phyloP scores from a whole-genome alignment of 2,329 filamentous ascomycete species.

The Pyrenochaeta sp. region DNA sequence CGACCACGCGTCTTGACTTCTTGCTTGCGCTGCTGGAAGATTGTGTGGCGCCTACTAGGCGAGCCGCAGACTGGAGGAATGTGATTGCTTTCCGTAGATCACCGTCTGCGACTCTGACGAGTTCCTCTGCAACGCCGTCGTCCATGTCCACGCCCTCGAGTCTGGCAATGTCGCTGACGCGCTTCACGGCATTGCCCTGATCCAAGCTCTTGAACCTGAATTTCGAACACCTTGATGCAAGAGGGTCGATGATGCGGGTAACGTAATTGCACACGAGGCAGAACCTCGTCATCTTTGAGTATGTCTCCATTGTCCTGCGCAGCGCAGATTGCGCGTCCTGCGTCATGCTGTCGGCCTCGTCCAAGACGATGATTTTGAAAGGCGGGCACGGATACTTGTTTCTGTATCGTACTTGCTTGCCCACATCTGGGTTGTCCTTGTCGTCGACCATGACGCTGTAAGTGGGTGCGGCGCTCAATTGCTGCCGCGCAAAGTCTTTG shows the following conservation, averaged over 20 bases:
- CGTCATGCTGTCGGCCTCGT: slow-evolving; percentile 99
- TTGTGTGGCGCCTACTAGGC: slow-evolving; percentile 73
- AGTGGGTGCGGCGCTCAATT: slow-evolving; percentile 81
- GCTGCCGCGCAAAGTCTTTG: slow-evolving; percentile 96
- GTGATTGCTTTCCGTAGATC: slow-evolving; percentile 97
- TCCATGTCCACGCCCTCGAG: slow-evolving; percentile 80
- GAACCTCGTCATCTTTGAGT: slow-evolving; percentile 94
- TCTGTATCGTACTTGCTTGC: slow-evolving; percentile 54
- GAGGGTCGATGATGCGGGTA: slow-evolving; percentile 94
- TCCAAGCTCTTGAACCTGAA: slow-evolving; percentile 98
- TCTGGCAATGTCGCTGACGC: slow-evolving; percentile 82
- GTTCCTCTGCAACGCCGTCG: slow-evolving; percentile 78
- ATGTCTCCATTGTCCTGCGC: slow-evolving; percentile 96
- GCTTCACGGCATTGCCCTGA: slow-evolving; percentile 78
- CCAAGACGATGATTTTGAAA: slow-evolving; percentile 98
- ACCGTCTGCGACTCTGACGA: slow-evolving; percentile 89
- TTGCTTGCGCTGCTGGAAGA: slow-evolving; percentile 41
- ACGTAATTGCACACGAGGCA: slow-evolving; percentile 99
- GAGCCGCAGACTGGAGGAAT: slow-evolving; percentile 91
- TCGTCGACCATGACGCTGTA: slow-evolving; percentile 65
- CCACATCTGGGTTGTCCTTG: slow-evolving; percentile 29
- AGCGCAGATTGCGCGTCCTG: slow-evolving; percentile 95
- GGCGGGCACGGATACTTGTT: slow-evolving; percentile 88
- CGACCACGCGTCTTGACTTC: slow-evolving; percentile 55
- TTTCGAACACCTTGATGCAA: slow-evolving; percentile 93